A percentile compares a stretch with the other conserved stretches of the same genome.
phyloP scores from a whole-genome alignment of 352 stramenopile species.

The Phytophthora colocasiae region DNA sequence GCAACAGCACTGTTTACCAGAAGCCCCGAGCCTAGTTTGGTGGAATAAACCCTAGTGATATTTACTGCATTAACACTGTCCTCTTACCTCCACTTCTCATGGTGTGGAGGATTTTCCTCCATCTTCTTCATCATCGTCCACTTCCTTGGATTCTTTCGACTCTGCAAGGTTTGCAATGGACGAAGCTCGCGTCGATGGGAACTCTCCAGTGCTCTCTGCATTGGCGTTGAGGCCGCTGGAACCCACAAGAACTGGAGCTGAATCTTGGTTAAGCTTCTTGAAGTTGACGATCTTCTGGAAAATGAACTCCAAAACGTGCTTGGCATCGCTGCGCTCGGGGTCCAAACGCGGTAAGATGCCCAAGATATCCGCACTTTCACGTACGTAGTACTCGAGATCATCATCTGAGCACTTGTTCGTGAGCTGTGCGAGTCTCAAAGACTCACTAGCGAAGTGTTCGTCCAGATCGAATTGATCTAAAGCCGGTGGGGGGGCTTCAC shows the following conservation, averaged over 20 bases:
- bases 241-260: slow-evolving; percentile 30
- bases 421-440: slow-evolving; percentile 93
- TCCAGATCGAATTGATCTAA: slow-evolving; percentile 98
- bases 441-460: slow-evolving; percentile 95
- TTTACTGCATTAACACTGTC: slow-evolving; percentile 28
- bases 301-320: slow-evolving; percentile 93
- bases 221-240: slow-evolving; percentile 15
- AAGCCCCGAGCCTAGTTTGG: slow-evolving; percentile 36
- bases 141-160: slow-evolving; percentile 35
- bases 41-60: slow-evolving; percentile 30
- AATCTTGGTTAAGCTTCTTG: slow-evolving; percentile 92
- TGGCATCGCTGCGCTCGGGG: slow-evolving; percentile 79
- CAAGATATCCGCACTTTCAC: slow-evolving; percentile 93
- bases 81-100: slow-evolving; percentile 24
- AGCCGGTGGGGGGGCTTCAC: slow-evolving; percentile 89
- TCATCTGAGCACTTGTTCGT: slow-evolving; percentile 96
- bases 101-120: slow-evolving; percentile 59
- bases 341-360: slow-evolving; percentile 86
- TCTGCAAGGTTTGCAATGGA: slow-evolving; percentile 23
- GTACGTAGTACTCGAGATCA: slow-evolving; percentile 95
- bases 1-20: slow-evolving; percentile 73
- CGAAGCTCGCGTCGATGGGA: slow-evolving; percentile 11
- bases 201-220: slow-evolving; percentile 16
- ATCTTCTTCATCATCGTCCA: slow-evolving; percentile 60
- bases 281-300: slow-evolving; percentile 94